These are phyloP conservation scores for Vigna reflexopilosa DNA, from an alignment of 306 rosid genomes.

Conservation along the genomic window DNA sequence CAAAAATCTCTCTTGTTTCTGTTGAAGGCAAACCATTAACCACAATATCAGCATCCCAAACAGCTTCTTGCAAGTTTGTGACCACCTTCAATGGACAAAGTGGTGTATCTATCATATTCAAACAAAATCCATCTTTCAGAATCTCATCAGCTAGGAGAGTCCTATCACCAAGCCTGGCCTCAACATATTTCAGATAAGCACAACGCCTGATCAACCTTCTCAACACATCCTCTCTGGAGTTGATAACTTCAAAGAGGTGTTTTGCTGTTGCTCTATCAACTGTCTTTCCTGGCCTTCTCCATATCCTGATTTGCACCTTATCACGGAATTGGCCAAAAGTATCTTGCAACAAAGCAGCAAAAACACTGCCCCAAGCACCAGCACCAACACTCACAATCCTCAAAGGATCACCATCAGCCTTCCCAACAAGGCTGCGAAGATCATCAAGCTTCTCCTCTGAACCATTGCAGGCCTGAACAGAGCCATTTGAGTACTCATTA, in stretches of 20 bases:
- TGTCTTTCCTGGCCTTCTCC: constrained; percentile 80
- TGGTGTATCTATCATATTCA: constrained; percentile 94
- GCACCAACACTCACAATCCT: constrained; percentile 93
- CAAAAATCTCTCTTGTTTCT: constrained; percentile 81
- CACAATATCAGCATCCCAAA: constrained; percentile 96
- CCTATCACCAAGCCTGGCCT: constrained; percentile 93
- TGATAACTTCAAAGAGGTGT: constrained; percentile 85
- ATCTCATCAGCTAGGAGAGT: constrained; percentile 88
- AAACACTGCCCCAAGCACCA: constrained; percentile 98
- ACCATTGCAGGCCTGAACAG: constrained; percentile 47
- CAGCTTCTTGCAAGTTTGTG: constrained; percentile 94
- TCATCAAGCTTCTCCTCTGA: constrained; percentile 87
- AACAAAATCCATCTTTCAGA: constrained; percentile 88
- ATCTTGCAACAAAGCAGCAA: constrained; percentile 83
- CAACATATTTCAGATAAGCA: constrained; percentile 88
- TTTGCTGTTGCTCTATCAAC: constrained; percentile 81
- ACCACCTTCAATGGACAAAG: constrained; percentile 93
- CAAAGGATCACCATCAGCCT: constrained; percentile 67
- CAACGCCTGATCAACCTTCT: constrained; percentile 89
- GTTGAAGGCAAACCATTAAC: constrained; percentile 99
- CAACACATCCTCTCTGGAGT: constrained; percentile 84
- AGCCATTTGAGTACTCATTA: constrained; percentile 61
- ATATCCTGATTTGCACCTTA: constrained; percentile 80
- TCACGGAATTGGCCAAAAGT: constrained; percentile 82
- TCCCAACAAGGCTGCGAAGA: constrained; percentile 70